Conservation (phyloP, 257 asterid genomes). For the Solanum peruvianum region DNA sequence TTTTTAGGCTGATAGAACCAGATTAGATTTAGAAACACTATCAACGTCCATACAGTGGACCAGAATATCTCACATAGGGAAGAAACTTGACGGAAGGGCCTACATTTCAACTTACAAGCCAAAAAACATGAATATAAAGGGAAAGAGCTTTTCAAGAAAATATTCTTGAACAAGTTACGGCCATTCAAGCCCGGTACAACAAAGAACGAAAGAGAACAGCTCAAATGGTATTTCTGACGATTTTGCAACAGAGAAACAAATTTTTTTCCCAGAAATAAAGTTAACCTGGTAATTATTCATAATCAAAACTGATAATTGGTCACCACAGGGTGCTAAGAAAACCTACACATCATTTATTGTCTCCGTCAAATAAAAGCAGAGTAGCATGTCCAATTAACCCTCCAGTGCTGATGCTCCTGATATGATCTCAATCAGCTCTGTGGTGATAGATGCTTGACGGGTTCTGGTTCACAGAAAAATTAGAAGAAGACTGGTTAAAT, state of each 20-base stretch:
- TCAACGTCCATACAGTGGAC: not conserved
- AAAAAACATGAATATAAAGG: not conserved
- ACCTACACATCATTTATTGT: conserved; percentile 28
- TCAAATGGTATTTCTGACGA: not conserved
- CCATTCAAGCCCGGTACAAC: not conserved
- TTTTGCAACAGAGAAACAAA: not conserved
- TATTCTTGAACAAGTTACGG: not conserved
- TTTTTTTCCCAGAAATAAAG: not conserved
- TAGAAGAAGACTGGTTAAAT: not conserved
- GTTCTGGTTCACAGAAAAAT: conserved; percentile 35
- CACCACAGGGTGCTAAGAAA: conserved; percentile 8
- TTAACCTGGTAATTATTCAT: not conserved
- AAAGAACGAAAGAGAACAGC: not conserved
- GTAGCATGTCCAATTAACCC: conserved; percentile 29
- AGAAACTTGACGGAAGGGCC: not conserved
- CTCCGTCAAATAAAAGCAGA: conserved; percentile 16
- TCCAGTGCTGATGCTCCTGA: conserved; percentile 91
- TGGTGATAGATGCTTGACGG: conserved; percentile 95
- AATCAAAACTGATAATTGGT: not conserved
- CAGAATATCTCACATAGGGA: not conserved
- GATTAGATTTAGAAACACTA: not conserved
- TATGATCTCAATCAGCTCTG: conserved; percentile 80
- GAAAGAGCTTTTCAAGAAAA: not conserved
- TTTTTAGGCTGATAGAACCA: not conserved
- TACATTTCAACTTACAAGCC: not conserved